These are phyloP conservation scores for Coprinopsis marcescibilis DNA, from an alignment of 768 basidiomycete genomes.

Conservation along the genomic window DNA sequence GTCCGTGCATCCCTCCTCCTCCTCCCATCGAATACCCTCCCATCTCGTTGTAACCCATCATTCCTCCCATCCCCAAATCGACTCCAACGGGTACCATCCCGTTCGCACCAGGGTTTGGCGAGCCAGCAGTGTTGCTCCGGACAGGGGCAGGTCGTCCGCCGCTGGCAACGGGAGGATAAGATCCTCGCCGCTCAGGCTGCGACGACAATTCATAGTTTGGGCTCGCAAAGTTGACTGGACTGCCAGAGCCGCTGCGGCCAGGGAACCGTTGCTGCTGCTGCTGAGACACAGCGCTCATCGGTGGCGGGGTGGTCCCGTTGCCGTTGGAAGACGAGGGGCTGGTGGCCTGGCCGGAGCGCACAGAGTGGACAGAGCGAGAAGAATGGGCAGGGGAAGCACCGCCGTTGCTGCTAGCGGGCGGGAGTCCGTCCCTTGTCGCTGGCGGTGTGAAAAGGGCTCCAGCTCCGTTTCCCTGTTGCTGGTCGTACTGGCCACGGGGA, in stretches of 20 bases:
- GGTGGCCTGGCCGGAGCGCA: neutral
- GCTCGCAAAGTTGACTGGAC: too few relatives aligned
- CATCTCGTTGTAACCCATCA: conserved; percentile 7
- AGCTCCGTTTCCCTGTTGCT: conserved; percentile 10
- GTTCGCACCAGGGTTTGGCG: neutral
- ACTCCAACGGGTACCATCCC: neutral
- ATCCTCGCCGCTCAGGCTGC: too few relatives aligned
- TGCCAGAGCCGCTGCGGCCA: too few relatives aligned
- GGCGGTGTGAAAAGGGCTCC: conserved; percentile 19
- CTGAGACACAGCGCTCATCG: neutral
- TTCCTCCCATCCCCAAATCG: conserved; percentile 9
- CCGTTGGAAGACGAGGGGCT: neutral
- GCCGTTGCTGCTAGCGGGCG: conserved; percentile 6
- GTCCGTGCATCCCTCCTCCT: neutral
- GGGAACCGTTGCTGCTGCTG: too few relatives aligned
- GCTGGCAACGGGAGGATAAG: neutral
- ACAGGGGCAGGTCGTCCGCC: neutral
- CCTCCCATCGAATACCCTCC: neutral
- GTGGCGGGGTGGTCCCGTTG: neutral
- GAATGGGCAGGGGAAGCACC: conserved; percentile 8
- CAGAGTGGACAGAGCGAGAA: neutral
- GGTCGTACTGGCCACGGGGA: conserved; percentile 11
- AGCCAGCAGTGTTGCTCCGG: neutral
- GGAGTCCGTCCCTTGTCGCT: conserved; percentile 17
- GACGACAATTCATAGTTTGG: too few relatives aligned